Evolutionary conservation across 2,329 filamentous ascomycete genomes (phyloP).

Genomic region (Phyllosticta citriasiana): DNA sequence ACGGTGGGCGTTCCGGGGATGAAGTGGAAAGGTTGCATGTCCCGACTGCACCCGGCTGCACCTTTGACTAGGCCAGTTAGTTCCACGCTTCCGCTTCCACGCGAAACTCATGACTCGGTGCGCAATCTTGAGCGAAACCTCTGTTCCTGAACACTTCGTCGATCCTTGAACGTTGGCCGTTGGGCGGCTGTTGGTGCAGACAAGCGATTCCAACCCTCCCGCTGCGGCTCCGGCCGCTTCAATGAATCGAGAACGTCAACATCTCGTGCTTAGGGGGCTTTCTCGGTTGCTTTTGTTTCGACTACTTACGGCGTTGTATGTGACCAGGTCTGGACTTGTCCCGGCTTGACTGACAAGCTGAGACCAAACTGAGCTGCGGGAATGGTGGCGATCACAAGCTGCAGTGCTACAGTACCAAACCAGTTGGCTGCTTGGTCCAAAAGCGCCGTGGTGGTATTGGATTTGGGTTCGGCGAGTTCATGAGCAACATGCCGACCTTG

Average conservation of each 20-base stretch:
- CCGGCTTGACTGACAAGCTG: not conserved
- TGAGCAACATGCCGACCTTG: not conserved
- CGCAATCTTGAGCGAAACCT: not conserved
- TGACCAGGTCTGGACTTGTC: not conserved
- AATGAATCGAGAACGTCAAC: not conserved
- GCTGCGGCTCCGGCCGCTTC: not conserved
- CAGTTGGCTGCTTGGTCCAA: not conserved
- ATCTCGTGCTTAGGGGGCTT: not conserved
- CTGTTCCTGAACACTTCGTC: not conserved
- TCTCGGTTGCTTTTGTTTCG: not conserved
- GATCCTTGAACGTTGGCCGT: not conserved
- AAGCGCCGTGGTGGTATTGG: not conserved
- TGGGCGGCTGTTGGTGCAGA: not conserved
- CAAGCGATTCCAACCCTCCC: not conserved
- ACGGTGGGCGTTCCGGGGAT: constrained; percentile 8
- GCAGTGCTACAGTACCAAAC: not conserved
- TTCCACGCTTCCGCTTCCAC: constrained; percentile 24
- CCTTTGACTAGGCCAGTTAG: constrained; percentile 19
- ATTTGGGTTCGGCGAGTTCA: not conserved
- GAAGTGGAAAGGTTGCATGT: constrained; percentile 2
- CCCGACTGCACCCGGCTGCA: constrained; percentile 9
- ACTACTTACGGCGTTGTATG: not conserved
- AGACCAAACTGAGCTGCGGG: not conserved
- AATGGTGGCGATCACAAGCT: not conserved
- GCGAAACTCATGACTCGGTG: constrained; percentile 19